Evolutionary conservation across 768 basidiomycete species (phyloP), one percentile per base, ranked within the genome.

Genomic region (Lanmaoa pseudosensibilis): DNA sequence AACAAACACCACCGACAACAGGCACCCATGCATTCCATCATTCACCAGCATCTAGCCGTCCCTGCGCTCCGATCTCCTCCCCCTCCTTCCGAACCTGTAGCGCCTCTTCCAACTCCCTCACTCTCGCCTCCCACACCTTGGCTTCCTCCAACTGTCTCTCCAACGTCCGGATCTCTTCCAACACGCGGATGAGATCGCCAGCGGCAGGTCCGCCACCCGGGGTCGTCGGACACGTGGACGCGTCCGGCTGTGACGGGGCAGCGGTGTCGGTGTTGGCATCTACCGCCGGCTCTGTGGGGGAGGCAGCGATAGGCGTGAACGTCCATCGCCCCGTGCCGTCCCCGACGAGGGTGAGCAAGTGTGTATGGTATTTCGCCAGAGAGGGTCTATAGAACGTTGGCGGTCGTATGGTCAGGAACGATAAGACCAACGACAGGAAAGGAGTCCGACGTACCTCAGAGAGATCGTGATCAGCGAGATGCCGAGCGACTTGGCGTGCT

Each of bases 391-490:
- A n/a, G 1, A 4, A 46, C 12, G 19, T 27, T 5, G 3, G 8
- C 6, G 4, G 18, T 19, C 36, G 13, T 5, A 19, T 12, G 33
- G 32, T 54, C 40, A 46, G 36, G 11, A 21, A 43, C 6, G 12
- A 13, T 0, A 30, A 30, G n/a, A 33, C 7, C 25, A 11, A 13
- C n/a, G 15, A 40, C 1, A 40, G 34, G 37, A 53, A 33, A 25
- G 33, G 36, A 5, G 10, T 2, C 19, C 8, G 23, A 70, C 81
- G 1, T 61, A 90, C 89, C 89, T 86, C 50, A 93, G 77, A 16
- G 94, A 94, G 49, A 98, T 92, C 4, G 94, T 98, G 55, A 98
- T 88, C 46, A 98, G 80, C 0, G 95, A 95, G 66, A 97, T 94
- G 1, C 88, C 93, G 13, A 92, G 77, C 33, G 85, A 80, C 72